Percentiles rank a stretch among this genome's conserved stretches.
These are phyloP conservation scores for Nakaseomyces sp. DNA, from an alignment of 1,139 yeast species.

Conservation along the genomic window DNA sequence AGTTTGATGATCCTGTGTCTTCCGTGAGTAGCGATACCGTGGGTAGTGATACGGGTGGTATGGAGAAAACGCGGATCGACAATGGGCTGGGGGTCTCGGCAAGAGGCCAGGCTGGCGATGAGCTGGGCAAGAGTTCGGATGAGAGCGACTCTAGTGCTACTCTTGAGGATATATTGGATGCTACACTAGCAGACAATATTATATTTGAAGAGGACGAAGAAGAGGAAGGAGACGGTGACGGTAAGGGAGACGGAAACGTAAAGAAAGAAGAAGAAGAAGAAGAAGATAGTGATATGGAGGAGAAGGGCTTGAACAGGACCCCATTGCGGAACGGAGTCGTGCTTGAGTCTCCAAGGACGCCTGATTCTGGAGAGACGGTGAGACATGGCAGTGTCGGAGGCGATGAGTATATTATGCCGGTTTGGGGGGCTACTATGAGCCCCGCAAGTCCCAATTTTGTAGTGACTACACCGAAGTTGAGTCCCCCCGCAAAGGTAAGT, in stretches of 20 bases:
- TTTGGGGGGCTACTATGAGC: neutral
- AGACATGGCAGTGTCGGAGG: neutral
- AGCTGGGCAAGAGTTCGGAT: neutral
- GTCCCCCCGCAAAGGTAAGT: neutral
- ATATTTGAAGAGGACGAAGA: conserved; percentile 3
- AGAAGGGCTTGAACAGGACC: neutral
- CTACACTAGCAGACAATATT: conserved; percentile 1
- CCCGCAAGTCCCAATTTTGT: no score
- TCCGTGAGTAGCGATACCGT: neutral
- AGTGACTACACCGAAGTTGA: neutral
- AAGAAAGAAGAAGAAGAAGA: neutral
- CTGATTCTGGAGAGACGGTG: conserved; percentile 1
- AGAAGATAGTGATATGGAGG: neutral
- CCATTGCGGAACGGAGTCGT: neutral
- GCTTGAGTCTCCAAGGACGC: neutral
- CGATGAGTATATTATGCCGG: neutral
- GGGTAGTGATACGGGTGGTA: neutral
- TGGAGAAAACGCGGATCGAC: neutral
- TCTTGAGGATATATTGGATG: neutral
- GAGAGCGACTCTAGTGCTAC: conserved; percentile 1
- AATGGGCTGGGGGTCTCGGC: neutral
- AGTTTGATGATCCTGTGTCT: neutral
- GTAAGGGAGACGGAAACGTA: no score
- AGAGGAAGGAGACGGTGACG: neutral
- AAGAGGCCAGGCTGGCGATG: neutral